These are phyloP conservation scores for Cryptococcus sp. DNA, from an alignment of 1,284 basidiomycete genomes.

Conservation along the genomic window DNA sequence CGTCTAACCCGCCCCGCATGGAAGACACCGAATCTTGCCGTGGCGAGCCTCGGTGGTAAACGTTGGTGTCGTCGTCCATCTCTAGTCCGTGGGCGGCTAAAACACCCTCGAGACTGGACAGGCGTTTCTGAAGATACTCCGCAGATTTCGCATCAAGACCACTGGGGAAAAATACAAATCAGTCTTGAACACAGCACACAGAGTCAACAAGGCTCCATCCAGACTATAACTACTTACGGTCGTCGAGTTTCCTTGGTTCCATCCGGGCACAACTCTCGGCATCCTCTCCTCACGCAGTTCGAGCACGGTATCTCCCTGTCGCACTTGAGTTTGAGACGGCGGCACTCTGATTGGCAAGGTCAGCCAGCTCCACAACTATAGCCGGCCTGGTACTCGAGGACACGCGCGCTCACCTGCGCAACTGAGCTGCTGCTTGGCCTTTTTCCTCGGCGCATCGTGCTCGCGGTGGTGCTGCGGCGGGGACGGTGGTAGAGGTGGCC, in stretches of 20 bases:
- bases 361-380: no score
- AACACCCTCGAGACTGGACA: constrained; percentile 21
- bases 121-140: constrained; percentile 21
- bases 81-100: constrained; percentile 20
- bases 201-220: background rate
- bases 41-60: background rate
- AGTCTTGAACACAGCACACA: constrained; percentile 1
- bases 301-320: constrained; percentile 34
- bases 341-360: constrained; percentile 17
- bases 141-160: constrained; percentile 17
- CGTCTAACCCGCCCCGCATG: no score
- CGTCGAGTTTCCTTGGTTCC: constrained; percentile 23
- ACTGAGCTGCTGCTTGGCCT: constrained; percentile 14
- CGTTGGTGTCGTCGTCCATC: constrained; percentile 4
- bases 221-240: constrained; percentile 11
- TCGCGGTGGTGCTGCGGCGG: background rate
- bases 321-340: constrained; percentile 34
- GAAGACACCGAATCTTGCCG: no score
- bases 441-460: background rate
- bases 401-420: constrained; percentile 13
- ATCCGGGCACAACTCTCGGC: constrained; percentile 36
- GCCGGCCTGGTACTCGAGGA: no score
- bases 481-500: background rate
- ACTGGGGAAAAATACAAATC: background rate
- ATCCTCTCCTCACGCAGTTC: constrained; percentile 36